A percentile compares a stretch with the other conserved stretches of the same genome.
Conservation (phyloP, 768 basidiomycete species). For the Lyophyllum decastes region DNA sequence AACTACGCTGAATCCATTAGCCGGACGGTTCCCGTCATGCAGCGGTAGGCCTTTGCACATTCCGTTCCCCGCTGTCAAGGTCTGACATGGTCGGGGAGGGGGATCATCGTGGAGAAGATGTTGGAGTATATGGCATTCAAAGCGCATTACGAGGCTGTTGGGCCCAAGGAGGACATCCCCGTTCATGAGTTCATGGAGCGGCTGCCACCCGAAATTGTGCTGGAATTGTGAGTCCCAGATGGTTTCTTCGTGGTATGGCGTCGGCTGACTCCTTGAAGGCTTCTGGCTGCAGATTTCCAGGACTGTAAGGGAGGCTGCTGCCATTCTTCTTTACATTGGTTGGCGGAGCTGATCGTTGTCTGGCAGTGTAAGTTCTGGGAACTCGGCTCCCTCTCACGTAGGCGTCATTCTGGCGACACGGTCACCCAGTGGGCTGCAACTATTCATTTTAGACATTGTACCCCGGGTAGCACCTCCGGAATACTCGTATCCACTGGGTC, state of each 20-base stretch:
- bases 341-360: background rate
- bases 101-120: slow-evolving; percentile 81
- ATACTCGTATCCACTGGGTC: no score
- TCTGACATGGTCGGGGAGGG: slow-evolving; percentile 34
- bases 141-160: slow-evolving; percentile 69
- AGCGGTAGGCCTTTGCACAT: slow-evolving; percentile 53
- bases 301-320: slow-evolving; percentile 6
- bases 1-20: slow-evolving; percentile 74
- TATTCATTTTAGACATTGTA: no score
- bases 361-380: background rate
- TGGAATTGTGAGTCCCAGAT: slow-evolving; percentile 76
- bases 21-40: slow-evolving; percentile 68
- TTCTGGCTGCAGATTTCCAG: slow-evolving; percentile 17
- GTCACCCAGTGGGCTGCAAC: no score
- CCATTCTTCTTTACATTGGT: background rate
- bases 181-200: slow-evolving; percentile 77
- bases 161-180: slow-evolving; percentile 77
- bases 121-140: slow-evolving; percentile 91
- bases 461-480: no score
- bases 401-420: no score
- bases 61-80: background rate
- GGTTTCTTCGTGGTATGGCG: background rate
- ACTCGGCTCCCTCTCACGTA: no score
- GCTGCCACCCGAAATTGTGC: slow-evolving; percentile 81
- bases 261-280: background rate